Conservation (phyloP, 306 rosid genomes). For the Dryas octopetala region DNA sequence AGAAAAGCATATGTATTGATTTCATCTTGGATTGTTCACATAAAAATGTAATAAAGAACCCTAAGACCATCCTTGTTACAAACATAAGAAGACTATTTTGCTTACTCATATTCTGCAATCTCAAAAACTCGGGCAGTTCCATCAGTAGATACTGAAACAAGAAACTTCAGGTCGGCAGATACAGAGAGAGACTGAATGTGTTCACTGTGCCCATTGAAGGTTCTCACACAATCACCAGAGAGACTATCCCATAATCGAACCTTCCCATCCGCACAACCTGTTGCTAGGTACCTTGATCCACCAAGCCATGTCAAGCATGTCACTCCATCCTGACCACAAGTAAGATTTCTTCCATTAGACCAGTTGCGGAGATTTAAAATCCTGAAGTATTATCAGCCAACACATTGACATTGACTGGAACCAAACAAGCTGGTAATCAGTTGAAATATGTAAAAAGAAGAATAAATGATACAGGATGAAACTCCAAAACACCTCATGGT, state of each 20-base stretch:
- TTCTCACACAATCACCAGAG: conserved; percentile 71
- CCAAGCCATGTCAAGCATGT: conserved; percentile 83
- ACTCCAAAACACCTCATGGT: conserved; percentile 71
- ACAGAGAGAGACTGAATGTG: conserved; percentile 65
- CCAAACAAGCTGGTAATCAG: conserved; percentile 7
- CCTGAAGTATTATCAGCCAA: neutral
- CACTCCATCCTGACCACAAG: conserved; percentile 67
- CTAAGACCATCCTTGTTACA: neutral
- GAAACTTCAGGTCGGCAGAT: conserved; percentile 56
- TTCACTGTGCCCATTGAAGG: conserved; percentile 61
- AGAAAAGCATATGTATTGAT: neutral
- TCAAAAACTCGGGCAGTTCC: conserved; percentile 79
- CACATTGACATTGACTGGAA: neutral
- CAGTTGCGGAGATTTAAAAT: neutral
- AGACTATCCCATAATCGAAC: conserved; percentile 82
- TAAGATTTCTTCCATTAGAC: conserved; percentile 19
- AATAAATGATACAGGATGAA: conserved; percentile 5
- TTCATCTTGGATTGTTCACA: neutral
- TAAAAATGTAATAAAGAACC: neutral
- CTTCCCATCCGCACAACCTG: conserved; percentile 72
- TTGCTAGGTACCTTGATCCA: conserved; percentile 48
- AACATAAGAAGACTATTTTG: neutral
- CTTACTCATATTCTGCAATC: conserved; percentile 46
- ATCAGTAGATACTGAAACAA: conserved; percentile 74
- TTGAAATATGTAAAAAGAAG: neutral